Evolutionary conservation across 2,329 filamentous ascomycete genomes (phyloP).

Genomic region (Fusarium sp.): DNA sequence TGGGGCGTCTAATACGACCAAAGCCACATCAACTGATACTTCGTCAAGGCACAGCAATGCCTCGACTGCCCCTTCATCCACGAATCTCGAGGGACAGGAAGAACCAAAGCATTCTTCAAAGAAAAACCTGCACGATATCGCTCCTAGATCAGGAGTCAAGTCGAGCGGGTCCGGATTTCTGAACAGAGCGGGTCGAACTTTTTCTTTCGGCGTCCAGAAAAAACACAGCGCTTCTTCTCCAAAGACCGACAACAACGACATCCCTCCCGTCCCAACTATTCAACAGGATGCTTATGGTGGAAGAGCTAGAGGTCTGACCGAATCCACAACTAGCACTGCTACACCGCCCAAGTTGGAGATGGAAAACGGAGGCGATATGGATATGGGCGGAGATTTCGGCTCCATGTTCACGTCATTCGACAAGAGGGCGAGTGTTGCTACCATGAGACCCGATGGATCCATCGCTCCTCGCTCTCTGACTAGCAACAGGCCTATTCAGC

Average conservation of each 20-base stretch:
- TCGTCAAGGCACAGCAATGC: constrained; percentile 73
- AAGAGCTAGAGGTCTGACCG: constrained; percentile 65
- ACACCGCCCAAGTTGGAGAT: constrained; percentile 65
- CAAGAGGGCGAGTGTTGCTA: constrained; percentile 66
- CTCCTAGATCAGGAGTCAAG: constrained; percentile 61
- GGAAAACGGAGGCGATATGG: constrained; percentile 58
- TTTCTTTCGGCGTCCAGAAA: constrained; percentile 70
- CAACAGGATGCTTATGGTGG: constrained; percentile 51
- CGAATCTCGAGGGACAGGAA: constrained; percentile 54
- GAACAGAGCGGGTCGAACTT: constrained; percentile 69
- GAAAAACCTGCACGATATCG: constrained; percentile 55
- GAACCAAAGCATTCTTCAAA: constrained; percentile 53
- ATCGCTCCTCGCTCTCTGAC: constrained; percentile 61
- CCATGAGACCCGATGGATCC: constrained; percentile 58
- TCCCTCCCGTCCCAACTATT: constrained; percentile 56
- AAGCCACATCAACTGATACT: constrained; percentile 70
- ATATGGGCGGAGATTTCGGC: constrained; percentile 70
- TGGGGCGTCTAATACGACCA: constrained; percentile 72
- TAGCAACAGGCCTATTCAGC: constrained; percentile 58
- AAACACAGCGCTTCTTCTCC: constrained; percentile 57
- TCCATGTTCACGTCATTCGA: constrained; percentile 69
- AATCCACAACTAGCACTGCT: constrained; percentile 66
- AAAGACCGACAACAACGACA: constrained; percentile 51
- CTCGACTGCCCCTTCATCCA: constrained; percentile 72
- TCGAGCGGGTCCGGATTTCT: constrained; percentile 65